phyloP scores from a whole-genome alignment of 1,139 yeast genomes.

The Suhomyces chickasaworum region DNA sequence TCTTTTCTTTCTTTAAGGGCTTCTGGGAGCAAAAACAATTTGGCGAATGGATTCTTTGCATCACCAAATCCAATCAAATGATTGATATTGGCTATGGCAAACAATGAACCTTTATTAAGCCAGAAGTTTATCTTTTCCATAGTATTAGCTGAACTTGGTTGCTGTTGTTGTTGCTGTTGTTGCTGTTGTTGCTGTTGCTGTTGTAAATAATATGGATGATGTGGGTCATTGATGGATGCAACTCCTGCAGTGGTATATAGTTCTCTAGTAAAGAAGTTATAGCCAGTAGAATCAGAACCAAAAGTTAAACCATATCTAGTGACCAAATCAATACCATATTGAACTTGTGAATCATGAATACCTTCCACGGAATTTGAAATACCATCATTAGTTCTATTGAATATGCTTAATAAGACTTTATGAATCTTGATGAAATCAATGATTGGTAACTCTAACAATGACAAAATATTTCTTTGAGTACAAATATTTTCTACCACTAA shows the following conservation, averaged over 20 bases:
- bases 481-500: slow-evolving; percentile 78
- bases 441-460: slow-evolving; percentile 58
- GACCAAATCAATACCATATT: slow-evolving; percentile 63
- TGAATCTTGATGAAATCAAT: slow-evolving; percentile 68
- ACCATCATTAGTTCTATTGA: slow-evolving; percentile 22
- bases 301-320: slow-evolving; percentile 69
- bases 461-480: slow-evolving; percentile 66
- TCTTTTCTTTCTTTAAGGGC: slow-evolving; percentile 71
- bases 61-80: slow-evolving; percentile 79
- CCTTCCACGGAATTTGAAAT: slow-evolving; percentile 25
- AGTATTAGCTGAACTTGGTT: slow-evolving; percentile 32
- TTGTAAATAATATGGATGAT: slow-evolving; percentile 37
- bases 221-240: slow-evolving; percentile 30
- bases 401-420: slow-evolving; percentile 57
- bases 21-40: slow-evolving; percentile 67
- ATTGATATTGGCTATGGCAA: slow-evolving; percentile 73
- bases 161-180: slow-evolving; percentile 27
- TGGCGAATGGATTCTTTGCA: slow-evolving; percentile 71
- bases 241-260: slow-evolving; percentile 44
- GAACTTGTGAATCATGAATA: slow-evolving; percentile 46
- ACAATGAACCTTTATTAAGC: slow-evolving; percentile 72
- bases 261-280: slow-evolving; percentile 59
- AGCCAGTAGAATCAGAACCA: slow-evolving; percentile 68
- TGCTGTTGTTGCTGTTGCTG: slow-evolving; percentile 26
- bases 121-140: slow-evolving; percentile 68